These are phyloP conservation scores for Cercospora sesami DNA, from an alignment of 2,329 filamentous ascomycete genomes.

Conservation along the genomic window DNA sequence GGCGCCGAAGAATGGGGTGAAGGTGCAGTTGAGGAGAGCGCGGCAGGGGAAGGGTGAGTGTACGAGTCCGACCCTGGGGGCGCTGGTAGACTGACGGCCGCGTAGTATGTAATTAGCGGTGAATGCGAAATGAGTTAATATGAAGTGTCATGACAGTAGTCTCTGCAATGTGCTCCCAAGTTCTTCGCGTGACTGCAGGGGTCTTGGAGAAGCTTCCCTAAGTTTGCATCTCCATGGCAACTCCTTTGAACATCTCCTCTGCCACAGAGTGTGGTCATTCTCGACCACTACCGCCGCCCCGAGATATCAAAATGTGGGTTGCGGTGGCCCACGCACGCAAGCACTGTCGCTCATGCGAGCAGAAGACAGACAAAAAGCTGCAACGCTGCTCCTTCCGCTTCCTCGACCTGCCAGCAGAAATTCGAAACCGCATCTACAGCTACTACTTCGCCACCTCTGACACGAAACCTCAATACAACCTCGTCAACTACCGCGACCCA, in stretches of 20 bases:
- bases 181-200: not conserved
- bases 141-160: not conserved
- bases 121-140: not conserved
- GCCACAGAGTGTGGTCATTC: not conserved
- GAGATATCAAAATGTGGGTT: not conserved
- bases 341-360: not conserved
- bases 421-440: constrained; percentile 31
- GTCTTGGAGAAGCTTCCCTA: not conserved
- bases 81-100: not conserved
- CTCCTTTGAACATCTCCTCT: not conserved
- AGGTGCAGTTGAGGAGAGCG: constrained; percentile 21
- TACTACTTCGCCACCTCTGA: not conserved
- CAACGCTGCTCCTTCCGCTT: constrained; percentile 17
- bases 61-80: not conserved
- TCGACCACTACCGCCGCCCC: not conserved
- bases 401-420: constrained; percentile 43
- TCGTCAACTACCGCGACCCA: constrained; percentile 7
- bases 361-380: not conserved
- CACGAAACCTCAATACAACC: not conserved
- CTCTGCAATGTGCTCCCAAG: not conserved
- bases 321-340: not conserved
- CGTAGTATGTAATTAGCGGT: not conserved
- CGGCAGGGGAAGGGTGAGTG: not conserved
- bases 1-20: constrained; percentile 27
- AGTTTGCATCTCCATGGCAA: constrained; percentile 1